Conservation (phyloP, 169 alveolate genomes). For the Neospora caninum region DNA sequence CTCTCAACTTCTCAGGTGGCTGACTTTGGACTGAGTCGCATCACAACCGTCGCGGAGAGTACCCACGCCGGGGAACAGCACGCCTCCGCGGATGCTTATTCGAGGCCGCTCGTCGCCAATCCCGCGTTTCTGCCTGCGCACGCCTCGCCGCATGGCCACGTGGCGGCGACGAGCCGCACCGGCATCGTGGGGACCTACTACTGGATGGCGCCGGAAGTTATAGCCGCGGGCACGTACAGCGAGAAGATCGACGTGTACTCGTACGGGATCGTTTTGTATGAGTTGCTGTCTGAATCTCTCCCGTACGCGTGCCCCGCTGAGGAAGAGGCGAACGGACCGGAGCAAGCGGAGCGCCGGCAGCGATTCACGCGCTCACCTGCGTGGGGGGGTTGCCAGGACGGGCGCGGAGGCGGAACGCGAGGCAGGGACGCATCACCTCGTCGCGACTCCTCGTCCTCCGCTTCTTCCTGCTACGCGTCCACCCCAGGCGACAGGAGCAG, state of each 20-base stretch:
- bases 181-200: conserved; percentile 84
- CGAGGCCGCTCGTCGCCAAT: background rate
- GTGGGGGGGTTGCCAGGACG: no score
- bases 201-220: conserved; percentile 94
- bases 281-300: conserved; percentile 82
- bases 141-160: background rate
- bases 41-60: conserved; percentile 90
- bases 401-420: no score
- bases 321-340: background rate
- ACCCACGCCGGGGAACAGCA: conserved; percentile 88
- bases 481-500: no score
- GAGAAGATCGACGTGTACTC: conserved; percentile 82
- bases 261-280: conserved; percentile 87
- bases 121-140: background rate
- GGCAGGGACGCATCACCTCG: no score
- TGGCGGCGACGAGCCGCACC: conserved; percentile 38
- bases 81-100: background rate
- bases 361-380: no score
- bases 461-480: no score
- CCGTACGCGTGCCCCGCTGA: conserved; percentile 75
- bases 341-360: background rate
- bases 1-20: conserved; percentile 34
- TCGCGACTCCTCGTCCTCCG: no score
- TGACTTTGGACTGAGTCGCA: conserved; percentile 68
- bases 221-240: conserved; percentile 49